Conservation (phyloP, 139 green algal genomes). For the Picochlorum costavermella region DNA sequence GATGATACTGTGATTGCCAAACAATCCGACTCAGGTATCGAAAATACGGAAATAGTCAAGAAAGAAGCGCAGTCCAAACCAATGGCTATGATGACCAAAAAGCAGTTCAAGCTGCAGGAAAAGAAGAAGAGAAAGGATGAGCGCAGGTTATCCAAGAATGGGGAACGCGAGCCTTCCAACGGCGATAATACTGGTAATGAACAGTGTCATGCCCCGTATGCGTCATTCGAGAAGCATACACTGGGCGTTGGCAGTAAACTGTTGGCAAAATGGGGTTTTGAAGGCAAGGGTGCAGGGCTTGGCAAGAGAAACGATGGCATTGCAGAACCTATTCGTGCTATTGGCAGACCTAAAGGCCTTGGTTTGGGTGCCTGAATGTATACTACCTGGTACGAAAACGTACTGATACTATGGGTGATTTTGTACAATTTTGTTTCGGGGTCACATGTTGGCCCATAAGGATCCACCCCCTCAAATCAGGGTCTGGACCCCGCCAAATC, state of each 20-base stretch:
- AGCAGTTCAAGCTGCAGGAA: neutral
- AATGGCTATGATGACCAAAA: conserved; percentile 6
- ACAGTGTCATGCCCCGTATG: conserved; percentile 28
- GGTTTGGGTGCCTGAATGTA: conserved; percentile 38
- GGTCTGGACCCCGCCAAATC: too few species aligned
- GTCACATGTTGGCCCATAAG: too few species aligned
- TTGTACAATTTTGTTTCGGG: too few species aligned
- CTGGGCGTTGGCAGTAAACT: conserved; percentile 59
- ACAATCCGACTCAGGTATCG: neutral
- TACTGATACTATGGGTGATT: too few species aligned
- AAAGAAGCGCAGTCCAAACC: neutral
- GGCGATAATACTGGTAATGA: neutral
- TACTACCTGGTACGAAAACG: neutral
- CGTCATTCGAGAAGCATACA: conserved; percentile 63
- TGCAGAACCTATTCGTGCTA: conserved; percentile 41
- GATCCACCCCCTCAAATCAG: too few species aligned
- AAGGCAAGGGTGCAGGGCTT: conserved; percentile 42
- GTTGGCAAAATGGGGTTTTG: conserved; percentile 61
- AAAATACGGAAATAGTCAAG: conserved; percentile 1
- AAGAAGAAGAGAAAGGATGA: conserved; percentile 2
- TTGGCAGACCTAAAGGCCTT: conserved; percentile 37
- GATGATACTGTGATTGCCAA: neutral
- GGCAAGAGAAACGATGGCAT: conserved; percentile 37
- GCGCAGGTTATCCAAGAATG: neutral
- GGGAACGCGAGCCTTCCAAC: neutral